A percentile compares a stretch with the other conserved stretches of the same genome.
Evolutionary conservation across 805 yeast species (phyloP).

Genomic region (Kazachstania africana): DNA sequence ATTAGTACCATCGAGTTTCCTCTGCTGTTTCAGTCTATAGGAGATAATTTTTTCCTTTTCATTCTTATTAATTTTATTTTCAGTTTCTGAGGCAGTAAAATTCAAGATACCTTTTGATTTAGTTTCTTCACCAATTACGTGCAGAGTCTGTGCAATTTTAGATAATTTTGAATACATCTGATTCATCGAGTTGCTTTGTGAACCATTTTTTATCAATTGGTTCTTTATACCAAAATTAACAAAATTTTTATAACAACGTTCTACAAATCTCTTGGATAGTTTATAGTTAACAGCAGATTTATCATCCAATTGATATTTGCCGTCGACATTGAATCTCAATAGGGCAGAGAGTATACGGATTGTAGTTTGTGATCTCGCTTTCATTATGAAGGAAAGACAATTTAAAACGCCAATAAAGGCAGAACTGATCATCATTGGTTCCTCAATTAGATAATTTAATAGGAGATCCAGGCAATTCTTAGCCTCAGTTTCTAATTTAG

Average conservation of each 20-base stretch:
- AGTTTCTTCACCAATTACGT: constrained; percentile 26
- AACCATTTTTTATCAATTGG: constrained; percentile 20
- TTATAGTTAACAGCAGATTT: constrained; percentile 33
- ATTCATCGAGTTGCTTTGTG: constrained; percentile 9
- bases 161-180: constrained; percentile 18
- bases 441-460: constrained; percentile 43
- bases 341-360: constrained; percentile 46
- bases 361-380: constrained; percentile 50
- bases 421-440: constrained; percentile 43
- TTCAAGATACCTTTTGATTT: constrained; percentile 25
- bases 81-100: constrained; percentile 14
- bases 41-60: constrained; percentile 13
- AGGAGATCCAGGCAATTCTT: constrained; percentile 55
- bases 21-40: constrained; percentile 2
- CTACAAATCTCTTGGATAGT: constrained; percentile 49
- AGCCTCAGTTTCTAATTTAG: constrained; percentile 58
- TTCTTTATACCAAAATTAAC: constrained; percentile 31
- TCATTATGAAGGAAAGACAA: constrained; percentile 49
- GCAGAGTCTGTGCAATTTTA: constrained; percentile 25
- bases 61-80: constrained; percentile 15
- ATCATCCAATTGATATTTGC: constrained; percentile 37
- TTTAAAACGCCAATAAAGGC: constrained; percentile 58
- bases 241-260: constrained; percentile 41
- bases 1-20: background rate
- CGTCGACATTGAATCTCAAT: constrained; percentile 49